Base-by-base conservation (phyloP, 176 grass and related monocot species). In the Aechmea fasciata region DNA sequence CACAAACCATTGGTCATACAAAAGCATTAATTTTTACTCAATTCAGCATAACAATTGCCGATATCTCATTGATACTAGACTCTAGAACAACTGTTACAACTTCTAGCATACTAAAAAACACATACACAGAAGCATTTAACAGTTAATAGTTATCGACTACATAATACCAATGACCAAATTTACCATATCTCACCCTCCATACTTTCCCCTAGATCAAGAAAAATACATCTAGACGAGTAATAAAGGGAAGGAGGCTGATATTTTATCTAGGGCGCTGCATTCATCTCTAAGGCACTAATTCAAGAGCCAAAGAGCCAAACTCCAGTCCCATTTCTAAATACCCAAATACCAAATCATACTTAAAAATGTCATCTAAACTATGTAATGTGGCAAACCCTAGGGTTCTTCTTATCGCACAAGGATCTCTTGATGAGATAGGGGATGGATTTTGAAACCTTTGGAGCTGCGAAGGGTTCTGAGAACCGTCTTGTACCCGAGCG, bases 401-500 rank as follows among this genome's bases (percentile, higher is more conserved):
- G 8, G 14, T 23, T 20, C 51, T 15, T 13, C 22, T 9, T 3
- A 15, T 11, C 18, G 10, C 3, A 51, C 62, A 26, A 71, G 13
- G 20, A 13, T 57, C 25, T 26, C 1, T 26, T 26, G 25, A 51
- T 7, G 9, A 41, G 48, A 23, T 68, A 54, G 11, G 66, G 0
- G 15, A 51, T 22, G 48, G 2, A 84, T 63, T 68, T 62, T 9
- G 65, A 59, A 80, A 99, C 94, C 90, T 83, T 99, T 99, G 28
- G 90, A 99, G 82, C 70, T 93, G 77, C 94, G 86, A 26, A 93
- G 90, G 50, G 87, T 85, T 86, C 86, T 93, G 73, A 99, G 84
- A 66, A 99, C 94, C 23, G 94, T 99, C 82, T 85, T 99, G 84
- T 92, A 97, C 0, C 89, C 89, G 11, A 97, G 93, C 19, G 89